Evolutionary conservation across 2,329 filamentous ascomycete species (phyloP).

Genomic region (Xylaria sp.): DNA sequence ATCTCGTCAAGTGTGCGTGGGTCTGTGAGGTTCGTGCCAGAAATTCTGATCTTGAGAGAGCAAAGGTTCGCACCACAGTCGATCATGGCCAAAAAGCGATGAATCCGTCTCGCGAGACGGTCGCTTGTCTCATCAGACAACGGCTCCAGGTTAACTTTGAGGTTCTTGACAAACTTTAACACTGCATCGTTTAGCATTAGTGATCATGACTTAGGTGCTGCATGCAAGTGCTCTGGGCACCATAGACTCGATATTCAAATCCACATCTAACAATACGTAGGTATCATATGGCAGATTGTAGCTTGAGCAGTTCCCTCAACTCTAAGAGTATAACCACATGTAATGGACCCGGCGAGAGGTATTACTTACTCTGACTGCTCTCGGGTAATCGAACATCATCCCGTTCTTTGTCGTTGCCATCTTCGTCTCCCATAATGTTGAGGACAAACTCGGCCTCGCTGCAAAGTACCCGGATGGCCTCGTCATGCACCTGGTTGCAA

Average conservation of each 20-base stretch:
- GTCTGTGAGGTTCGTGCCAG: neutral
- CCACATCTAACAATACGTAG: too few species aligned
- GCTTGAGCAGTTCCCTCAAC: neutral
- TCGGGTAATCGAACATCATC: slow-evolving; percentile 14
- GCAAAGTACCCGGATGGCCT: slow-evolving; percentile 20
- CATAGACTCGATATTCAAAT: too few species aligned
- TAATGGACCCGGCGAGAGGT: neutral
- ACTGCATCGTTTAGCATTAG: neutral
- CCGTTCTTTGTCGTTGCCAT: slow-evolving; percentile 15
- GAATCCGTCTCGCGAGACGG: slow-evolving; percentile 18
- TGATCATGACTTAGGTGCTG: neutral
- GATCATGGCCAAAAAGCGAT: slow-evolving; percentile 5
- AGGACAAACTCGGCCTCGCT: slow-evolving; percentile 21
- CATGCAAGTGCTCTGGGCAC: neutral
- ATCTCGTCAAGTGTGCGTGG: slow-evolving; percentile 10
- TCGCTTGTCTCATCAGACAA: slow-evolving; percentile 11
- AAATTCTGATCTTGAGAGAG: slow-evolving; percentile 19
- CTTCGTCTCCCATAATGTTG: slow-evolving; percentile 20
- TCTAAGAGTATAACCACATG: neutral
- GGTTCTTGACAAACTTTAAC: slow-evolving; percentile 12
- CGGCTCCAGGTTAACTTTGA: slow-evolving; percentile 21
- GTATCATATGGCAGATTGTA: neutral
- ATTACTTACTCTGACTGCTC: neutral
- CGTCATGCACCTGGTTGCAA: slow-evolving; percentile 20
- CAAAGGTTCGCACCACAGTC: slow-evolving; percentile 12